Base-by-base conservation (phyloP, 768 basidiomycete species). In the Asterophora lycoperdoides region DNA sequence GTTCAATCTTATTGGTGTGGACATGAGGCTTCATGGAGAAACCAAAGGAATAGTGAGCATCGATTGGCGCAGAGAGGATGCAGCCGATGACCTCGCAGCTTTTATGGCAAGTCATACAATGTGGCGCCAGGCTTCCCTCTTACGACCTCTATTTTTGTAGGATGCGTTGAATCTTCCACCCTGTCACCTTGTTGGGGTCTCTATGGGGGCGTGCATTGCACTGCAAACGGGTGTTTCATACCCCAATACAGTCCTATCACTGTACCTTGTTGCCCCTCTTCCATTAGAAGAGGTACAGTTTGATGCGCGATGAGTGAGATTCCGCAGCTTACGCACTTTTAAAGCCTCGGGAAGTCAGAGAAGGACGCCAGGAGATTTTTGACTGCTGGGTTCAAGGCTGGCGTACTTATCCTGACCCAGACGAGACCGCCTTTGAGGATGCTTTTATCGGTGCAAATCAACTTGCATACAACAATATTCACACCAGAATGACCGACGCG, bases 1-100 rank as follows among this genome's bases (percentile, higher is more conserved):
- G n/a, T 72, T 68, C 57, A 73, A 73, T 46, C 59, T 71, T 5
- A 50, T 73, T 23, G 62, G 60, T n/a, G 40, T 70, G 4, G 70
- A 73, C 45, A 53, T 61, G 19, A 52, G 69, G 30, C 52, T 59
- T 32, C 67, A 70, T 55, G 70, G 71, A 1, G 54, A 57, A 6
- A 71, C 69, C 1, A 48, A 49, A 17, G 68, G 64, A 4, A 26
- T 42, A 5, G 61, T 68, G 3, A 60, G 60, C 10, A 40, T 53
- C 7, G 49, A 50, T n/a, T 72, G 57, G 48, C 55, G 60, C 9
- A 46, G 61, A 5, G 49, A 59, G 33, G 57, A 66, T 2, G 68
- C 65, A 1, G 72, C 70, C 7, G 58, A 66, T 17, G 72, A 73
- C 42, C 52, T 70, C 14, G 55, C 58, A 28, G 56, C 56, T 33